A percentile compares a stretch with the other conserved stretches of the same genome.
Conservation (phyloP, 495 filamentous ascomycete species). For the Penicillium goetzii region DNA sequence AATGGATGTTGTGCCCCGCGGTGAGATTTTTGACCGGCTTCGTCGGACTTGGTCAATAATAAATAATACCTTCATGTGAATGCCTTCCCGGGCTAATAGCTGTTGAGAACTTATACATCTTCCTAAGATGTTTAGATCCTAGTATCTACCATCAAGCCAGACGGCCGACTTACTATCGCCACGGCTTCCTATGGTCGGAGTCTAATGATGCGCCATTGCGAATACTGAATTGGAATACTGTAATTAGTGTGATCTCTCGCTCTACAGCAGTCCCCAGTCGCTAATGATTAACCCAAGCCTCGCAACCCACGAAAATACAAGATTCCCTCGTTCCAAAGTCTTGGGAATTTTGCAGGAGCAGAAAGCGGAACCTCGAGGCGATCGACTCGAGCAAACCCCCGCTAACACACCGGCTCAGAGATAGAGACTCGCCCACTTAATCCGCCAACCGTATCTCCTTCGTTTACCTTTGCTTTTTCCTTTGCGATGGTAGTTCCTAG, state of each 20-base stretch:
- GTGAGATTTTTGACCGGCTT: neutral
- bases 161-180: neutral
- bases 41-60: neutral
- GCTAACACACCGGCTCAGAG: neutral
- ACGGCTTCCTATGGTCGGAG: neutral
- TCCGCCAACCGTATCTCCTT: neutral
- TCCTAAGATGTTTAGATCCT: neutral
- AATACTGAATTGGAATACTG: neutral
- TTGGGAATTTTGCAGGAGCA: slow-evolving; percentile 11
- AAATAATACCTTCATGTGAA: too few species aligned
- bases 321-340: slow-evolving; percentile 10
- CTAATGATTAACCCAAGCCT: slow-evolving; percentile 23
- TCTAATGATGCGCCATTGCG: neutral
- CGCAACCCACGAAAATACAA: slow-evolving; percentile 1
- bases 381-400: neutral
- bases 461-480: neutral
- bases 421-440: neutral
- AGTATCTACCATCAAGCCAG: neutral
- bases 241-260: neutral
- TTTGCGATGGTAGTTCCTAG: neutral
- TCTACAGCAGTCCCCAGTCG: neutral
- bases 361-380: slow-evolving; percentile 6
- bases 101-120: neutral
- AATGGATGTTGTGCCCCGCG: too few species aligned
- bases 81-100: neutral